Evolutionary conservation across 441 rosid genomes (phyloP), one percentile per base, ranked within the genome.

Genomic region (Lepidium campestre): DNA sequence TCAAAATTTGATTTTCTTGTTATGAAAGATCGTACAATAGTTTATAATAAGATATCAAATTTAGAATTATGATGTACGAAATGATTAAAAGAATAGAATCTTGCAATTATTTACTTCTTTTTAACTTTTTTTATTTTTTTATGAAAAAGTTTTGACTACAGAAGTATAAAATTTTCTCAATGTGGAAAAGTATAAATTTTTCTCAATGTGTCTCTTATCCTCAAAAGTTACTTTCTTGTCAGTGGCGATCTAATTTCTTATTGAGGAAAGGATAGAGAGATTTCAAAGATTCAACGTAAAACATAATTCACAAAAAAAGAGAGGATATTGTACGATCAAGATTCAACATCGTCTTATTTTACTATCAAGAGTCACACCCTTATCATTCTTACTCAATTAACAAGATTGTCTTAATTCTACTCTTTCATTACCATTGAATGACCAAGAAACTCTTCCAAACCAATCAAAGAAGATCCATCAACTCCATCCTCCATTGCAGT

Each of bases 401-500:
- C 42, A 39, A 13, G 17, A 10, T 14, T 23, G 12, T 52, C 44
- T 68, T 41, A 62, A 44, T 18, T 54, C 10, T 53, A 18, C 6
- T 37, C 15, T 10, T 65, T 76, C 18, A 19, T 55, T 13, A 58
- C 42, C 62, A 52, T 18, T 17, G 85, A 90, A 5, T 88, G 82
- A 19, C 60, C 40, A 60, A 91, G 67, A 73, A 88, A 86, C 13
- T 80, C 87, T 35, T 85, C 83, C 74, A 91, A 54, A 47, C 76
- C 82, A 74, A 54, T 75, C n/a, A 81, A 35, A 12, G 93, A 91
- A 1, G 86, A 72, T 20, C 96, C 95, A 44, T 57, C 54, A 60
- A 54, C 47, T 18, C 74, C 70, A 61, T 71, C 81, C 42, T 59
- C 75, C 59, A 56, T 65, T 46, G 86, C 84, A 45, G 62, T 73